Base-by-base conservation (phyloP, 106 monocot species). In the Narthecium ossifragum region DNA sequence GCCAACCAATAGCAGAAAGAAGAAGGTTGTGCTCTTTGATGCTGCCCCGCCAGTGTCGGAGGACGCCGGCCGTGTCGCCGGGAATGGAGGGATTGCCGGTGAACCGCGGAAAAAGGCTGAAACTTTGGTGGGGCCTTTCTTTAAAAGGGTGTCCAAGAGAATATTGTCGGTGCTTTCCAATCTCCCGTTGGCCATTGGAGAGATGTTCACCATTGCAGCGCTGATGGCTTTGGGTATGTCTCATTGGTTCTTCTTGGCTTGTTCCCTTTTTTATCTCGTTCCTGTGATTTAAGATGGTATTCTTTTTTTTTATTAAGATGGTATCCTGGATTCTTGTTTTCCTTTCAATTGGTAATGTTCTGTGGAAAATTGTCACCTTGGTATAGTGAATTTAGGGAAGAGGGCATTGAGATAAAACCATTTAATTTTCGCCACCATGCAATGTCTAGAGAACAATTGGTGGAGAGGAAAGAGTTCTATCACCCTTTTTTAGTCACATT, bases 211-310 rank as follows among this genome's bases (percentile, higher is more conserved):
- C 46, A 80, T 90, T 46, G 94, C 77, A 9, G 71, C 82, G 23
- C 80, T 96, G 27, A 96, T 96, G 94, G 94, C 75, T 25, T 59
- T 96, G 33, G 94, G 94, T 96, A 70, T 36, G 49, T 11, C 14
- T 43, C 15, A 9, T 39, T 9, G 0, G 1, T 39, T 15, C 10
- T 41, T 17, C 2, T 41, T 41, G 2, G 11, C 41, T 5, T 41
- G 14, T 12, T 41, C 41, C 17, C 17, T 8, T n/a, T n/a, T n/a
- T n/a, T n/a, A n/a, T n/a, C n/a, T n/a, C n/a, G n/a, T n/a, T n/a
- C n/a, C n/a, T n/a, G n/a, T n/a, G n/a, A n/a, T n/a, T n/a, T n/a
- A n/a, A n/a, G n/a, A n/a, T n/a, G n/a, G n/a, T n/a, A n/a, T n/a
- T n/a, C n/a, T n/a, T n/a, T n/a, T n/a, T n/a, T n/a, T n/a, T n/a